Base-by-base conservation (phyloP, 78 protist genomes). In the Dictyostelium capitatum region DNA sequence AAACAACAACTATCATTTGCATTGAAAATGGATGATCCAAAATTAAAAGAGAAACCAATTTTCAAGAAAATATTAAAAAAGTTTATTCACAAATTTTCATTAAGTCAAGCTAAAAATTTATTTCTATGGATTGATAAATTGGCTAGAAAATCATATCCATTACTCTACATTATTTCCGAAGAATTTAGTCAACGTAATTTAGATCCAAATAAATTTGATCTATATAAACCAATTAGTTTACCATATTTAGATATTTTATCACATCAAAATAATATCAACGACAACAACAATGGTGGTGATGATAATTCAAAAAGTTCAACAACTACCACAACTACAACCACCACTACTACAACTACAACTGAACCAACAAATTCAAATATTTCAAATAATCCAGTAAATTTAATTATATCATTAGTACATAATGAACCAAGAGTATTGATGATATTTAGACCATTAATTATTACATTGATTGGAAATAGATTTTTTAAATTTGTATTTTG, bases 401-500 rank as follows among this genome's bases (percentile, higher is more conserved):
- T 51, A 10, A 51, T 59, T 37, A 19, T 87, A 12, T 20, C 48
- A 51, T 50, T 57, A 10, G 65, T 87, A 8, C 37, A 23, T 2
- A 17, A 30, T 6, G 50, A 50, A 8, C 70, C 83, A 46, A 15
- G 37, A 23, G 48, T 87, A 0, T 57, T 87, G 1, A 43, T 54
- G 32, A 53, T 65, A 0, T 50, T 77, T 15, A 74, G 82, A 50
- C 81, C 93, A 11, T 32, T 87, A 11, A 19, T 87, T 51, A 65
- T 87, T 19, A 65, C 84, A 15, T 2, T 87, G 12, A 32, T 87
- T 20, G 93, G 93, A 3, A 87, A 87, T 37, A 8, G 79, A 50
- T 56, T 65, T 20, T 87, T 65, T 50, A 87, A 87, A 32, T 25
- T 70, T 12, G 28, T 32, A 25, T 87, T 87, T 64, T 87, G 93